A percentile compares a stretch with the other conserved stretches of the same genome.
Evolutionary conservation across 208 protist genomes (phyloP).

Genomic region (Leptomonas pyrrhocoris): DNA sequence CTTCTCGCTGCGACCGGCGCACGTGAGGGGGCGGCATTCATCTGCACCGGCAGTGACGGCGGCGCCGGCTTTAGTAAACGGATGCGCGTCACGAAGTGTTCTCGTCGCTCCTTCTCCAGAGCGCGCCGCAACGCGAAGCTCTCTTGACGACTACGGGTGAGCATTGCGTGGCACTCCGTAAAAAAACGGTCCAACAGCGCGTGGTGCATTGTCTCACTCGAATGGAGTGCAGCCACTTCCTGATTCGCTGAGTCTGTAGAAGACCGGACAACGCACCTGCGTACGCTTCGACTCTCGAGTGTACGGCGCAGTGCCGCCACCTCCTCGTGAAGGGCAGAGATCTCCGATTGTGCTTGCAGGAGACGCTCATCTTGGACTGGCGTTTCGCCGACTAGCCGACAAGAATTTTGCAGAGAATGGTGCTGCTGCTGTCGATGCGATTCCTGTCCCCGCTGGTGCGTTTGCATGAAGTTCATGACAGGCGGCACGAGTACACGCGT

Average conservation of each 20-base stretch:
- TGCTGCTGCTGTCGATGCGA: not conserved
- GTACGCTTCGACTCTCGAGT: not conserved
- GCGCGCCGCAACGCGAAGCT: constrained; percentile 20
- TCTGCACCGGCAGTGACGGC: not conserved
- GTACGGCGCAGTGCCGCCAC: constrained; percentile 16
- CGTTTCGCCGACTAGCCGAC: not conserved
- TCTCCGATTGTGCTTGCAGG: constrained; percentile 9
- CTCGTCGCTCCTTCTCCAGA: constrained; percentile 47
- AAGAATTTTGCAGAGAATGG: not conserved
- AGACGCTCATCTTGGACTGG: not conserved
- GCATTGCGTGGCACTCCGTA: constrained; percentile 35
- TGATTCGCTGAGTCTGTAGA: not conserved
- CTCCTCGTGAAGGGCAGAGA: constrained; percentile 27
- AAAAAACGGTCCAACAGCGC: constrained; percentile 33
- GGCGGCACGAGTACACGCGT: constrained; percentile 11
- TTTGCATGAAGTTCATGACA: constrained; percentile 19
- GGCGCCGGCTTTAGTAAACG: constrained; percentile 37
- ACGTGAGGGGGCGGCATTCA: not conserved
- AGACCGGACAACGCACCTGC: not conserved
- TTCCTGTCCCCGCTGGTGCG: too few relatives aligned
- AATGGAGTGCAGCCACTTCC: not conserved
- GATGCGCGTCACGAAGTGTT: constrained; percentile 42
- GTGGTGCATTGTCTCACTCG: constrained; percentile 20
- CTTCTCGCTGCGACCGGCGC: not conserved
- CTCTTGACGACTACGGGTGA: constrained; percentile 38